Evolutionary conservation across 441 rosid genomes (phyloP), one percentile per base, ranked within the genome.

Genomic region (Kokia cookei): DNA sequence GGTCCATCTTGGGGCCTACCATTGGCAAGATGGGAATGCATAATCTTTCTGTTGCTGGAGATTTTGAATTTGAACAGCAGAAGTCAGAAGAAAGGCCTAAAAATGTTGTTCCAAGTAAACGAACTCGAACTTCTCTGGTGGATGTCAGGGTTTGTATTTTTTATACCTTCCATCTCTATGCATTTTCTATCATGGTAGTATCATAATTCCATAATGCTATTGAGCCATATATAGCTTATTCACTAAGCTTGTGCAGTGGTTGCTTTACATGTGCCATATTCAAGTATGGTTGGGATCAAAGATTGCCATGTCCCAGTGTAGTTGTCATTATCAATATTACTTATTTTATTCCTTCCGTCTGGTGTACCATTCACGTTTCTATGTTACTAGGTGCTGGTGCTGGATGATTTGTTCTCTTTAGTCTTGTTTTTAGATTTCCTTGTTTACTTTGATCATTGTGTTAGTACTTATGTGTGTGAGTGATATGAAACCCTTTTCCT

Each of bases 111-210:
- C 87, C 97, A 77, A 96, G 84, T 86, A 96, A 91, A 83, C 91
- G 98, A 64, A 90, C 97, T 64, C 97, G 98, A 75, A 96, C 98
- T 75, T 93, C 98, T 72, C 65, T 94, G 92, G 90, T 85, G 88
- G 96, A 84, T 85, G 76, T 80, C 74, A 86, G 84, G 92, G 91
- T 89, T 78, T 81, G 91, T 84, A 75, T 64, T 75, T 76, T 79
- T 51, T 58, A 61, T 76, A 45, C 77, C 69, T 40, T 73, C 55
- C 8, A 45, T 55, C 6, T 32, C 13, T 54, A 50, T 76, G 40
- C 48, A 42, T 76, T 10, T 47, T 54, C 60, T 59, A 35, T 61
- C 47, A n/a, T 76, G 53, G 17, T 65, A 37, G 8, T 35, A 51
- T 47, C 45, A 27, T 62, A 29, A 65, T 68, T 50, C 15, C n/a